Base-by-base conservation (phyloP, 1,284 basidiomycete species). In the Xanthoconium separans region DNA sequence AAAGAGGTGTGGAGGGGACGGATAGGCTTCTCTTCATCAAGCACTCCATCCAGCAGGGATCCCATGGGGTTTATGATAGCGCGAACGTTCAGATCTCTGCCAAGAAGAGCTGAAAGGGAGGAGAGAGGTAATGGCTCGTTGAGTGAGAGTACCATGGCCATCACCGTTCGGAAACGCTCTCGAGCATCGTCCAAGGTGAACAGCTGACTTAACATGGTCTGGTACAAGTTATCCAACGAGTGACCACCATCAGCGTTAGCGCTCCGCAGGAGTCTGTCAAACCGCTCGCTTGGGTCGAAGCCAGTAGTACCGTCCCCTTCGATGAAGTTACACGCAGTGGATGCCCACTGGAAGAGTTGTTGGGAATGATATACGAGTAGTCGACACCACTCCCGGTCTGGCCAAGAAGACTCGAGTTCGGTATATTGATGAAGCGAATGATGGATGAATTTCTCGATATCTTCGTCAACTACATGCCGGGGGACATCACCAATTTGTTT, bases 71-170 rank as follows among this genome's bases (percentile, higher is more conserved):
- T 29, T 8, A 58, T 47, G 4, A 58, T 41, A 8, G 9, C n/a
- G 3, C 12, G 11, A 5, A 57, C 2, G 2, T 31, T 15, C 30
- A 44, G 20, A 3, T 18, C 3, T 1, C 11, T 12, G 6, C 16
- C 42, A 3, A 57, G 43, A 2, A 57, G 45, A 6, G 45, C 15
- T 13, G 8, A 15, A 2, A 58, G 36, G 2, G 55, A 50, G 2
- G 24, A 2, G 7, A 58, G 18, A 0, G 51, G 36, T n/a, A 54
- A 6, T 1, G 51, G 57, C 10, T 58, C 57, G 0, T 57, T 43
- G 7, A 58, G 57, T 1, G n/a, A 29, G 10, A 57, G 42, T 1
- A 57, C 16, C 3, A 57, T 9, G 0, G 48, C 48, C 56, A 57
- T 48, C 12, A 48, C 37, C 6, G 5, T 31, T 9, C 18, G 29